Evolutionary conservation across 257 asterid species (phyloP), one percentile per base, ranked within the genome.

Genomic region (Ilex aquifolium): DNA sequence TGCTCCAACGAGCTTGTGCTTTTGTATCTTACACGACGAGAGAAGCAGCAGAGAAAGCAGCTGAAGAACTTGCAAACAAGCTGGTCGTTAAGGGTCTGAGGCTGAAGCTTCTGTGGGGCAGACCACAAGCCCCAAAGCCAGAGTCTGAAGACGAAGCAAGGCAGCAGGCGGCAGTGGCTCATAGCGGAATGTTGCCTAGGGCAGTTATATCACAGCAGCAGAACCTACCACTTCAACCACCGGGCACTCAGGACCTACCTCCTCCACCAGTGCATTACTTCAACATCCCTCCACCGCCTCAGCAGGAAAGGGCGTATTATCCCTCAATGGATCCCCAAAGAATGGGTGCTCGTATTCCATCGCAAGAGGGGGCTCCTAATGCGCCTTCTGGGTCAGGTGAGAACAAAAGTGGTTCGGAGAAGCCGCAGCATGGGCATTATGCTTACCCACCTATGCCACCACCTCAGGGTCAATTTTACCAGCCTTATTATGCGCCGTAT

Each of bases 311-410:
- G 63, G 81, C 95, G 4, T 82, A 76, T 64, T 93, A 90, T 72
- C 99, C 99, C 13, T 93, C 99, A 0, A 93, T 90, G 97, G 99
- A 93, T 72, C 97, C 97, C n/a, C 99, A 93, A 60, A 81, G 96
- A 70, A 90, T 90, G 99, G 97, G 97, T 44, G 99, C 97, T 27
- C 51, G 79, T 31, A 65, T 85, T 30, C 74, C 88, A 32, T 73
- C 95, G 30, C 95, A 87, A 63, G 99, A 92, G 16, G 97, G 98
- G 54, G 64, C 76, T 52, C 71, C 85, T 2, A 68, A 78, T 60
- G 87, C 86, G n/a, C 67, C 86, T 9, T 66, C 82, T 2, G 95
- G 87, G 27, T 67, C 91, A 0, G 75, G 70, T 68, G 96, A 85
- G 62, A 72, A 64, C 68, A 81, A 57, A 76, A 61, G 67, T 73